Evolutionary conservation across 805 yeast genomes (phyloP).

Genomic region (Cyberlindnera xylosilytica): DNA sequence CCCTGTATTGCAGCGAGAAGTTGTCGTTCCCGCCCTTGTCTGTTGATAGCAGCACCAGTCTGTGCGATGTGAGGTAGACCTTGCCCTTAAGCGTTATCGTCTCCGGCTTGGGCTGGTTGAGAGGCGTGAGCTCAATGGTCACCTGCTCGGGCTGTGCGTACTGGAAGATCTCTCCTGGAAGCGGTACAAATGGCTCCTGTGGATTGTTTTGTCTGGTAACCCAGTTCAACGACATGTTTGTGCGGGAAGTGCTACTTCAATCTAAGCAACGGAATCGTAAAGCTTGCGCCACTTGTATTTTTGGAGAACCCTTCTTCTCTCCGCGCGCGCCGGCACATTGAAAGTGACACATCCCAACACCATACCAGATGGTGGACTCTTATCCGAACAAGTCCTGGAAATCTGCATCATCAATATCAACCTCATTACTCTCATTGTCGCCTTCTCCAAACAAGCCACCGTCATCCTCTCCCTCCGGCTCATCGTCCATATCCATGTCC

Average conservation of each 20-base stretch:
- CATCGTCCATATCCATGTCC: constrained; percentile 33
- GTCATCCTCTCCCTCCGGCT: constrained; percentile 31
- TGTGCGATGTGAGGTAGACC: constrained; percentile 38
- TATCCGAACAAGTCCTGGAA: constrained; percentile 31
- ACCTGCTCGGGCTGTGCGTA: constrained; percentile 19
- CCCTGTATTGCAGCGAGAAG: constrained; percentile 37
- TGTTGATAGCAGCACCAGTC: constrained; percentile 35
- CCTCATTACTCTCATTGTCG: not conserved
- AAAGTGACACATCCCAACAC: not conserved
- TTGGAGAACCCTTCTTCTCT: too few relatives aligned
- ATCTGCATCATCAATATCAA: constrained; percentile 25
- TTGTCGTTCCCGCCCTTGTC: constrained; percentile 23
- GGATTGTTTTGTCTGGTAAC: constrained; percentile 20
- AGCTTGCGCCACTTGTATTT: not conserved
- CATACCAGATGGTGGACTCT: not conserved
- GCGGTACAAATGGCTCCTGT: constrained; percentile 24
- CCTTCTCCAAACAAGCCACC: not conserved
- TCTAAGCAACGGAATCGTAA: too few relatives aligned
- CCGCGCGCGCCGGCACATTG: too few relatives aligned
- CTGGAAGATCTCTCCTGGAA: constrained; percentile 25
- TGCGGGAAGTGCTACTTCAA: too few relatives aligned
- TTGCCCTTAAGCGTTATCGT: constrained; percentile 31
- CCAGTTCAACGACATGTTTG: constrained; percentile 32
- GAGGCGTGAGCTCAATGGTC: constrained; percentile 15
- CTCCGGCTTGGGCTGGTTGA: constrained; percentile 25